Evolutionary conservation across 2,329 filamentous ascomycete genomes (phyloP), one percentile per base, ranked within the genome.

Genomic region (Aureobasidium sp.): DNA sequence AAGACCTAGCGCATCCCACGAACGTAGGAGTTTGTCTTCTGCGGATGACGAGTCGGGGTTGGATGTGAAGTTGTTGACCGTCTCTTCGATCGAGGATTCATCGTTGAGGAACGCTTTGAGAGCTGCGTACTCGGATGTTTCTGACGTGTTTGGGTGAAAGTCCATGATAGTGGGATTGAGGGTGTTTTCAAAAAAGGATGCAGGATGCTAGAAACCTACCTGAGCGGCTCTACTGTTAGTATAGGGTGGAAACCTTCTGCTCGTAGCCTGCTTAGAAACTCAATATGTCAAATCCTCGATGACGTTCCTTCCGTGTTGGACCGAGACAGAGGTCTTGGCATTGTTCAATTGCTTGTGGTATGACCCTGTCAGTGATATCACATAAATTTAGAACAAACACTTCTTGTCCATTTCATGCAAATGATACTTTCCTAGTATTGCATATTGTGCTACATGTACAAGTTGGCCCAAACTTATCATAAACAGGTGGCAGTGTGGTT

Each of bases 11-110:
- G 57, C 57, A 7, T 60, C 57, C 57, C 57, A 60, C 3, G 57
- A 60, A 25, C 37, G 57, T 12, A 49, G 17, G 25, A 60, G 57
- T 34, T 60, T 60, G 57, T 60, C 57, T 42, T 60, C 57, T 11
- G 57, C 27, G 20, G 45, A 60, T 22, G 57, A 41, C 15, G 57
- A 60, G 29, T 44, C 29, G 15, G 44, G 17, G 25, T 20, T 51
- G 9, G 45, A 60, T 5, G 25, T 60, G 44, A 60, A 60, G 6
- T 41, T 41, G 20, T 29, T 31, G 57, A 60, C 25, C 6, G 57
- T 42, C 8, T 51, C 57, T 15, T 60, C 44, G 25, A 48, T 15
- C 9, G 57, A 60, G 8, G 57, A 29, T 22, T 51, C 11, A 12
- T 60, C 57, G 34, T 41, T 22, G 45, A 60, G 57, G 57, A 14